phyloP scores from a whole-genome alignment of 495 filamentous ascomycete genomes.

The Podospora fimiseda region DNA sequence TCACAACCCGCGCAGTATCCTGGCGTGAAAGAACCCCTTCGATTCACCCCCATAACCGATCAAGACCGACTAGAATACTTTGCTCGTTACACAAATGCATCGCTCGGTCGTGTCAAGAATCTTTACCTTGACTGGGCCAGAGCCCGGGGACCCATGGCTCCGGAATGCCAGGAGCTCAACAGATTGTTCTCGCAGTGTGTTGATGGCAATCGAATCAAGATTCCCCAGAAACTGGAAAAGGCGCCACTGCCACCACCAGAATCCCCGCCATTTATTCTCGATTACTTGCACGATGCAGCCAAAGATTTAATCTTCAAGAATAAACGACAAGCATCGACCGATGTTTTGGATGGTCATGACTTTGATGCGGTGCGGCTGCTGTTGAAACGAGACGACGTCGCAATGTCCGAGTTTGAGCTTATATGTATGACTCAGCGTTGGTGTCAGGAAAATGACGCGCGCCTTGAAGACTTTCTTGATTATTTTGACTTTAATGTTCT shows the following conservation, averaged over 20 bases:
- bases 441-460: slow-evolving; percentile 31
- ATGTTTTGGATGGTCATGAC: slow-evolving; percentile 18
- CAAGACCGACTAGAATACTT: slow-evolving; percentile 45
- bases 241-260: slow-evolving; percentile 24
- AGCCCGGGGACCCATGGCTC: slow-evolving; percentile 37
- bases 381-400: slow-evolving; percentile 33
- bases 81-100: slow-evolving; percentile 41
- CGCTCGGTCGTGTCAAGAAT: slow-evolving; percentile 45
- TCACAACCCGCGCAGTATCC: slow-evolving; percentile 42
- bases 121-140: slow-evolving; percentile 48
- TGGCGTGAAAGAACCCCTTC: slow-evolving; percentile 37
- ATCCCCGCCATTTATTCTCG: slow-evolving; percentile 38
- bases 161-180: slow-evolving; percentile 47
- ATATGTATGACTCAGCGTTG: slow-evolving; percentile 37
- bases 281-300: slow-evolving; percentile 38
- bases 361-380: slow-evolving; percentile 37
- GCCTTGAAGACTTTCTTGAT: slow-evolving; percentile 30
- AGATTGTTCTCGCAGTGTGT: slow-evolving; percentile 48
- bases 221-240: slow-evolving; percentile 38
- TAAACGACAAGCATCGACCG: not conserved
- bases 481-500: slow-evolving; percentile 41
- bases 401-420: slow-evolving; percentile 45
- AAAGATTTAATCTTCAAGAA: not conserved
- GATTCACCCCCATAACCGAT: slow-evolving; percentile 38
- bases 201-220: slow-evolving; percentile 43